Conservation (phyloP, 108 stramenopile genomes). For the Parietichytrium sp. region DNA sequence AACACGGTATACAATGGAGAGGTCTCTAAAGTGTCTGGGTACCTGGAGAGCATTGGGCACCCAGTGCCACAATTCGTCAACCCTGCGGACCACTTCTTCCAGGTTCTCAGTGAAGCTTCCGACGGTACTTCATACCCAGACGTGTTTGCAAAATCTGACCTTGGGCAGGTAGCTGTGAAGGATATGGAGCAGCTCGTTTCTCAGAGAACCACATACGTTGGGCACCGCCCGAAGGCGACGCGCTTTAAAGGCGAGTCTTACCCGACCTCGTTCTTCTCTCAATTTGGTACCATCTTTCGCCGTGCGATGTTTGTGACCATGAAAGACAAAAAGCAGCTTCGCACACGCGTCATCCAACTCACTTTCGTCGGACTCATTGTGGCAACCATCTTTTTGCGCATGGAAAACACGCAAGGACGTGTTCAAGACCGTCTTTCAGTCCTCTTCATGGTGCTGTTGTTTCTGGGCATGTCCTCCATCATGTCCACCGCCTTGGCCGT, state of each 20-base stretch:
- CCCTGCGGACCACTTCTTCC: constrained; percentile 44
- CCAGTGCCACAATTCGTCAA: constrained; percentile 17
- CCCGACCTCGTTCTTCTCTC: not conserved
- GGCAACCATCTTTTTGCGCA: constrained; percentile 6
- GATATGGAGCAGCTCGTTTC: not conserved
- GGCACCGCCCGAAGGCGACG: not conserved
- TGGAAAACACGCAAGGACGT: not conserved
- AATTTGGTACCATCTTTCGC: not conserved
- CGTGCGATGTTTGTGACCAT: not conserved
- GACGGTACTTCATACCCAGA: not conserved
- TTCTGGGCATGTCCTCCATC: constrained; percentile 26
- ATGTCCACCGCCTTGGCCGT: constrained; percentile 32
- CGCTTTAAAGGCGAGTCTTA: not conserved
- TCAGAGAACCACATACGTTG: not conserved
- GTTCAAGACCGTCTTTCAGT: not conserved
- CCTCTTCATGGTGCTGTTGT: constrained; percentile 7
- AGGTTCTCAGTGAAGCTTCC: not conserved
- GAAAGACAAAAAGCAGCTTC: constrained; percentile 21
- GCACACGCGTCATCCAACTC: not conserved
- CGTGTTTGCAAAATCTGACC: not conserved
- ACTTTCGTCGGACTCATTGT: constrained; percentile 1
- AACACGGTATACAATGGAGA: constrained; percentile 4
- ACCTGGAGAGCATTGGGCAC: not conserved
- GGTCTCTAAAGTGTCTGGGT: not conserved
- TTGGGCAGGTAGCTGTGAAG: not conserved